These are phyloP conservation scores for Candida sojae DNA, from an alignment of 1,139 yeast species.

Conservation along the genomic window DNA sequence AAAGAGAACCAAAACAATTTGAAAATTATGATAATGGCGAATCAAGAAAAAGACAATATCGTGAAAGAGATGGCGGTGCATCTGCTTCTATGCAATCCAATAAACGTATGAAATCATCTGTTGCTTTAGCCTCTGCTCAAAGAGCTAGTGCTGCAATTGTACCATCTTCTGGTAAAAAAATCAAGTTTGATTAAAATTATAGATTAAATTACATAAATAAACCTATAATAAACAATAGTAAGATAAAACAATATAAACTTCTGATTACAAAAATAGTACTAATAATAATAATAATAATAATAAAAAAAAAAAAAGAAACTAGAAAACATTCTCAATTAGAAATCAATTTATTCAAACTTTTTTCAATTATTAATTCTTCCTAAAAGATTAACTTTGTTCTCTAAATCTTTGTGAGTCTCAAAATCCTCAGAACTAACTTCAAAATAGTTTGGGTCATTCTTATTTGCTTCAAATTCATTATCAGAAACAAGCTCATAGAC, in stretches of 20 bases:
- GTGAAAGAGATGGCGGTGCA: slow-evolving; percentile 7
- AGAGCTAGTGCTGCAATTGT: slow-evolving; percentile 91
- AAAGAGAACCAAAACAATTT: neutral
- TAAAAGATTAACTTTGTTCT: slow-evolving; percentile 10
- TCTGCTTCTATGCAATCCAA: slow-evolving; percentile 9
- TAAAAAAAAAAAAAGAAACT: slow-evolving; percentile 1
- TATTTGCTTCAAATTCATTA: slow-evolving; percentile 45
- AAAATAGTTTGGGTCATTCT: slow-evolving; percentile 51
- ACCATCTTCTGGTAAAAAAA: slow-evolving; percentile 86
- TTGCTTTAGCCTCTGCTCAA: slow-evolving; percentile 86
- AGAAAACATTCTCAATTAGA: slow-evolving; percentile 1
- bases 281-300: neutral
- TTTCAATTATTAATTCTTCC: slow-evolving; percentile 1
- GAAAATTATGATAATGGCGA: slow-evolving; percentile 9
- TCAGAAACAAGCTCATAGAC: slow-evolving; percentile 56
- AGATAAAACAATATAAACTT: slow-evolving; percentile 1
- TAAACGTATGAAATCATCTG: slow-evolving; percentile 72
- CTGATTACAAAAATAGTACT: neutral
- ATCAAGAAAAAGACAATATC: slow-evolving; percentile 24
- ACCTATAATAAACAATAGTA: neutral
- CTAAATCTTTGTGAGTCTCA: slow-evolving; percentile 22
- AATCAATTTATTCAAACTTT: neutral
- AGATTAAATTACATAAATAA: neutral
- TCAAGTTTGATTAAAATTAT: slow-evolving; percentile 53
- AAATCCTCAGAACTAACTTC: slow-evolving; percentile 44